Evolutionary conservation across 2,329 filamentous ascomycete species (phyloP).

Genomic region (Stemphylium lycopersici): DNA sequence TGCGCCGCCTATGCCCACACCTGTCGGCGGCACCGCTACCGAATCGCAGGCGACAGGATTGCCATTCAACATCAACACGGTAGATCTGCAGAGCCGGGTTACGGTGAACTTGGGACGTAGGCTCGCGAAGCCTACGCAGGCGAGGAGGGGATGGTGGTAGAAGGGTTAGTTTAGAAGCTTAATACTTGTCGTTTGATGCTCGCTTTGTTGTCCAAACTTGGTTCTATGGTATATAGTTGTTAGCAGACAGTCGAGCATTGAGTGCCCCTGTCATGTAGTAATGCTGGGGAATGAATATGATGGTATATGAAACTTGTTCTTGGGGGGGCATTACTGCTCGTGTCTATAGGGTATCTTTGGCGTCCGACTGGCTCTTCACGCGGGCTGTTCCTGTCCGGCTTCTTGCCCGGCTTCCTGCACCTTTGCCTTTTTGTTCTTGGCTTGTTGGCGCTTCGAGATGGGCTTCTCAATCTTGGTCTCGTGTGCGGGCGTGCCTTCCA

Average conservation of each 20-base stretch:
- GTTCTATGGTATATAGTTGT: conserved; percentile 12
- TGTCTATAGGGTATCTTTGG: conserved; percentile 13
- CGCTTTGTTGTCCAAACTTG: neutral
- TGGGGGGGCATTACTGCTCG: neutral
- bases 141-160: conserved; percentile 15
- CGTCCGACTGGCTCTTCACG: neutral
- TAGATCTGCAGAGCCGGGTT: conserved; percentile 42
- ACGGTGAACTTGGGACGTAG: conserved; percentile 43
- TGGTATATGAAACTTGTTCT: neutral
- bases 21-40: conserved; percentile 8
- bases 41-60: conserved; percentile 22
- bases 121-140: conserved; percentile 27
- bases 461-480: conserved; percentile 33
- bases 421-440: conserved; percentile 39
- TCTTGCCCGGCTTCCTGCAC: conserved; percentile 13
- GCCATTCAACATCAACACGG: conserved; percentile 45
- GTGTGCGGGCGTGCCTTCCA: conserved; percentile 29
- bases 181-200: neutral
- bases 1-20: conserved; percentile 15
- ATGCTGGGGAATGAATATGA: conserved; percentile 1
- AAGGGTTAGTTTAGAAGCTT: neutral
- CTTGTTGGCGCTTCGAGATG: conserved; percentile 44
- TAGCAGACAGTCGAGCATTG: conserved; percentile 15
- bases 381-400: neutral
- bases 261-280: conserved; percentile 13